A percentile compares a stretch with the other conserved stretches of the same genome.
These are phyloP conservation scores for Aspergillus sp. DNA, from an alignment of 2,329 filamentous ascomycete genomes.

Conservation along the genomic window DNA sequence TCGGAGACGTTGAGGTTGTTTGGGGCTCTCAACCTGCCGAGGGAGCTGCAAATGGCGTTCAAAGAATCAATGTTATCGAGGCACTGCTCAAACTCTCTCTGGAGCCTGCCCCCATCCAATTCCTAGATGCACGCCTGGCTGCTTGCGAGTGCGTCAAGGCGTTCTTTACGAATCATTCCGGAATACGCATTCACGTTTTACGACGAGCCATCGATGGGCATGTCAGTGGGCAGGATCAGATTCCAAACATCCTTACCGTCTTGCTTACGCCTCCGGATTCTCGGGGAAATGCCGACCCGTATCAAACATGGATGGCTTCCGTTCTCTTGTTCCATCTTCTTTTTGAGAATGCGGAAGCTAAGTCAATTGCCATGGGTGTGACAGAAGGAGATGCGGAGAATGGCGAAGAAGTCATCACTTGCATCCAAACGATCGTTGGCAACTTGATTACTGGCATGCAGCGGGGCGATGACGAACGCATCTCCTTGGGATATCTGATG, in stretches of 20 bases:
- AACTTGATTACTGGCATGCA: slow-evolving; percentile 81
- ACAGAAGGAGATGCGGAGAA: slow-evolving; percentile 84
- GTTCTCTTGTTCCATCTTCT: slow-evolving; percentile 83
- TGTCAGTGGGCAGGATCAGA: slow-evolving; percentile 70
- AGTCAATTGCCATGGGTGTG: slow-evolving; percentile 74
- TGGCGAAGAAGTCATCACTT: slow-evolving; percentile 93
- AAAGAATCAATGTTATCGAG: slow-evolving; percentile 85
- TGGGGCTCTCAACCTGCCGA: slow-evolving; percentile 26
- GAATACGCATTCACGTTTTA: slow-evolving; percentile 82
- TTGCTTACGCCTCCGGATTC: slow-evolving; percentile 66
- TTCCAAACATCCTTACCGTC: slow-evolving; percentile 83
- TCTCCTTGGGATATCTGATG: slow-evolving; percentile 85
- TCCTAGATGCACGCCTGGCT: slow-evolving; percentile 78
- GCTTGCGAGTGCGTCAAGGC: slow-evolving; percentile 90
- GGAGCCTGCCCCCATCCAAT: slow-evolving; percentile 61
- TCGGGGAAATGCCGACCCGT: slow-evolving; percentile 70
- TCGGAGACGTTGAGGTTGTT: slow-evolving; percentile 78
- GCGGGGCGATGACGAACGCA: slow-evolving; percentile 71
- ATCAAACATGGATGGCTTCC: slow-evolving; percentile 85
- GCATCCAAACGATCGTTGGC: slow-evolving; percentile 81
- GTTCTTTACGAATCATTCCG: slow-evolving; percentile 78
- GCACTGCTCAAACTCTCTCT: slow-evolving; percentile 81
- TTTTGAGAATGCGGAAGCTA: slow-evolving; percentile 75
- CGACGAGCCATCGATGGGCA: slow-evolving; percentile 87
- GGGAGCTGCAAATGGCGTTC: slow-evolving; percentile 38